phyloP scores from a whole-genome alignment of 1,284 basidiomycete species.

The Rhodotorula mucilaginosa region DNA sequence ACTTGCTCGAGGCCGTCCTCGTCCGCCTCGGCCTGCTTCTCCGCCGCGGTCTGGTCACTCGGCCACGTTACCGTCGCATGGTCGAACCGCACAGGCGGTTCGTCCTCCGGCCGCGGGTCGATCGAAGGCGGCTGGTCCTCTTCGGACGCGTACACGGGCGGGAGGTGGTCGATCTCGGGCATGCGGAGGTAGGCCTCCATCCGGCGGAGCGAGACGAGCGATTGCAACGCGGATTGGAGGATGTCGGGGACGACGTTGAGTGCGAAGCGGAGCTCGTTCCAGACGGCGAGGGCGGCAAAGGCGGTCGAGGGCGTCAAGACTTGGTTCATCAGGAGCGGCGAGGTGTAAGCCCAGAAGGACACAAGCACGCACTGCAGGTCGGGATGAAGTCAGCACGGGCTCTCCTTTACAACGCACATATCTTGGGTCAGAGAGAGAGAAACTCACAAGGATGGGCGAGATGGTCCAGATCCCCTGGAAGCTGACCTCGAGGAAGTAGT shows the following conservation, averaged over 20 bases:
- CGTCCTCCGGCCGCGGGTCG: constrained; percentile 46
- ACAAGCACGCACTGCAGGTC: constrained; percentile 47
- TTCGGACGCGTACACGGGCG: background rate
- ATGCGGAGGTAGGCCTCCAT: constrained; percentile 60
- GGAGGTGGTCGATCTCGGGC: constrained; percentile 35
- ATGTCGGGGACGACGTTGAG: constrained; percentile 73
- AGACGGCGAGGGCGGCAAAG: constrained; percentile 74
- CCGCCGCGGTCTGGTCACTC: constrained; percentile 48
- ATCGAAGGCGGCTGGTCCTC: constrained; percentile 44
- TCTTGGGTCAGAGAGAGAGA: background rate
- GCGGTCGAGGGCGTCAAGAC: constrained; percentile 76
- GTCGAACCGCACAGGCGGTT: constrained; percentile 62
- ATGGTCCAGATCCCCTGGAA: constrained; percentile 76
- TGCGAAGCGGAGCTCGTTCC: constrained; percentile 77
- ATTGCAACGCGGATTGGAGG: constrained; percentile 51
- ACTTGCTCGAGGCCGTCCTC: constrained; percentile 42
- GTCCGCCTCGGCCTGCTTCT: constrained; percentile 9
- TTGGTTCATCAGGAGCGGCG: constrained; percentile 57
- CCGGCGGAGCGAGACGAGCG: constrained; percentile 78
- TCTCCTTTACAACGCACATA: background rate
- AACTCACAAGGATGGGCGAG: constrained; percentile 41
- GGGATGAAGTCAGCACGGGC: background rate
- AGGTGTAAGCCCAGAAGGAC: constrained; percentile 47
- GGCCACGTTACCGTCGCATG: constrained; percentile 89
- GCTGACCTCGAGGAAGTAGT: constrained; percentile 73